Evolutionary conservation across 805 yeast species (phyloP).

Genomic region (Kregervanrija delftensis): DNA sequence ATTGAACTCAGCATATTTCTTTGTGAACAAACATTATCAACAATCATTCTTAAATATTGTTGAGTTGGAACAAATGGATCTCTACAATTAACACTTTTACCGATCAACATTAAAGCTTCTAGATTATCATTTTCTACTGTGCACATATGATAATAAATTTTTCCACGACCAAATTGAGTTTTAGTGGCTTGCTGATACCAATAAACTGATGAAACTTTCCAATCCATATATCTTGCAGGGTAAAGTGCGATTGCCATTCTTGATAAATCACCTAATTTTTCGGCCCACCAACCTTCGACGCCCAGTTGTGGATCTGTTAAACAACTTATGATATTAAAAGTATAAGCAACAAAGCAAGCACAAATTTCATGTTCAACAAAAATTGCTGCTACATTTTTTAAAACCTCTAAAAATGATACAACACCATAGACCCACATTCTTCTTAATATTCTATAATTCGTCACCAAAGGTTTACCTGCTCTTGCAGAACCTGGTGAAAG

Average conservation of each 20-base stretch:
- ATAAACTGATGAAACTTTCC: conserved; percentile 77
- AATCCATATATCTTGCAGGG: conserved; percentile 72
- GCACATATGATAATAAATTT: conserved; percentile 80
- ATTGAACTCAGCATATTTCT: conserved; percentile 51
- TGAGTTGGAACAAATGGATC: conserved; percentile 83
- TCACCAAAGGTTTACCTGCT: conserved; percentile 72
- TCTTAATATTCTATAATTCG: conserved; percentile 69
- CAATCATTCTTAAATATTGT: conserved; percentile 69
- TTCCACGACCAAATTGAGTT: conserved; percentile 76
- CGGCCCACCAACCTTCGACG: conserved; percentile 74
- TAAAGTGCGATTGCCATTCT: conserved; percentile 84
- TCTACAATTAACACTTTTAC: conserved; percentile 70
- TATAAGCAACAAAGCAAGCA: conserved; percentile 65
- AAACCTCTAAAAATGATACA: conserved; percentile 70
- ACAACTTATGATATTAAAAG: conserved; percentile 54
- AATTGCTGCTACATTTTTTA: conserved; percentile 66
- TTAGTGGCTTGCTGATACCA: conserved; percentile 77
- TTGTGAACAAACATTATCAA: conserved; percentile 70
- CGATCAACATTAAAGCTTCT: conserved; percentile 73
- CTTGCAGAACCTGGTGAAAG: conserved; percentile 59
- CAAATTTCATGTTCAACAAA: conserved; percentile 72
- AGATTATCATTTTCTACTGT: conserved; percentile 74
- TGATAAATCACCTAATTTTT: conserved; percentile 77
- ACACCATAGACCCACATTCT: conserved; percentile 84
- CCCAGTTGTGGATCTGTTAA: conserved; percentile 48